Evolutionary conservation across 2,329 filamentous ascomycete species (phyloP).

Genomic region (Raffaelea albimanens): DNA sequence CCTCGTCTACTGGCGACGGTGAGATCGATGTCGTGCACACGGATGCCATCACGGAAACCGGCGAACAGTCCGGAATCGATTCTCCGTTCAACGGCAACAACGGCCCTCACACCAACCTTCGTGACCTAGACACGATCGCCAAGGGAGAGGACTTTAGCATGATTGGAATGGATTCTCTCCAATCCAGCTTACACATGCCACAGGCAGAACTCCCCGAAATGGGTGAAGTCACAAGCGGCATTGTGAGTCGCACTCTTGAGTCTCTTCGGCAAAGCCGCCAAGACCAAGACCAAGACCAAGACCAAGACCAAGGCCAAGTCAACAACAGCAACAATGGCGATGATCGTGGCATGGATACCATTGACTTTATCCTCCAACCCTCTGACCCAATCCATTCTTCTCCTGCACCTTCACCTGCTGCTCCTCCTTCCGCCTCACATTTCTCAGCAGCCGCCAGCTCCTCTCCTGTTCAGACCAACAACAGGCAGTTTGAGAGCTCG

Average conservation of each 20-base stretch:
- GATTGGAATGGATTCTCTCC: conserved; percentile 14
- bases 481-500: neutral
- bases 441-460: neutral
- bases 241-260: conserved; percentile 46
- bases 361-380: conserved; percentile 8
- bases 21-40: neutral
- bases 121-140: conserved; percentile 19
- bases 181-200: conserved; percentile 19
- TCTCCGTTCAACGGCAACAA: conserved; percentile 1
- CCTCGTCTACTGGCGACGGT: neutral
- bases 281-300: too few species aligned
- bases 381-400: conserved; percentile 1
- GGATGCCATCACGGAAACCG: conserved; percentile 4
- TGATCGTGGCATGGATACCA: conserved; percentile 5
- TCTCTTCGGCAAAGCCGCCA: conserved; percentile 29
- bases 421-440: neutral
- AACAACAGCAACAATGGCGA: too few species aligned
- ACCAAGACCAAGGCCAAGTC: too few species aligned
- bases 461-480: neutral
- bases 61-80: conserved; percentile 15
- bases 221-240: conserved; percentile 46
- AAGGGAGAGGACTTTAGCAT: conserved; percentile 20
- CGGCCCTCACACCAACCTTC: neutral
- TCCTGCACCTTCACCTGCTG: neutral
- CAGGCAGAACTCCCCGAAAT: conserved; percentile 37